Base-by-base conservation (phyloP, 2,329 filamentous ascomycete species). In the Alternaria viburni region DNA sequence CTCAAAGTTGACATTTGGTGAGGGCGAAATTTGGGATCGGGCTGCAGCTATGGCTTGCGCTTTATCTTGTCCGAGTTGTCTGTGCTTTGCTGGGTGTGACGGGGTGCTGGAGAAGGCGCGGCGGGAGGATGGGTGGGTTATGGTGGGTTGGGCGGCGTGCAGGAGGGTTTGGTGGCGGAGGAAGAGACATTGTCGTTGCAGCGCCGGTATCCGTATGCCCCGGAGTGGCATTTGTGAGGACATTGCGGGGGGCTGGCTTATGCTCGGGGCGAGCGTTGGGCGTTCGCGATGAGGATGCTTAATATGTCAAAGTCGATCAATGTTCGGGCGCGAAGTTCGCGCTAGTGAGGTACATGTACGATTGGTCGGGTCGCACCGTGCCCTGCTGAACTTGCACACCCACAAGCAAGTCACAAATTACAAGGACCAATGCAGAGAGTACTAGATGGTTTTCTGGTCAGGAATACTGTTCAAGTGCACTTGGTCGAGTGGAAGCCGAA, bases 131-230 rank as follows among this genome's bases (percentile, higher is more conserved):
- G 49, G 49, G 13, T 52, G 49, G 49, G 49, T 52, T n/a, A 61
- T 43, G 10, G 65, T 41, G 28, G 66, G 50, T 50, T 54, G 46
- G 43, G 50, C 21, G 44, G 56, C 28, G 52, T 51, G 51, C 60
- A 54, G 30, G 57, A 54, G 56, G 17, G 43, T 54, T 54, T 59
- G 61, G 36, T 49, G 68, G 17, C 65, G 69, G 10, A 68, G 67
- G 65, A 72, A 69, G 57, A 75, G 66, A 47, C 74, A 77, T 72
- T 75, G 74, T 45, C 68, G 74, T 43, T 70, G 68, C 17, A 76
- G 61, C 21, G 64, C 65, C 15, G 66, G 62, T 63, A 66, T 69
- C 61, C 70, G 72, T 25, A 66, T 54, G 57, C 68, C 68, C 41
- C 73, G 69, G 25, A 72, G 60, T 2, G 74, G 74, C 28, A 74